phyloP scores from a whole-genome alignment of 2,329 filamentous ascomycete species.

The Pyrenochaeta sp. region DNA sequence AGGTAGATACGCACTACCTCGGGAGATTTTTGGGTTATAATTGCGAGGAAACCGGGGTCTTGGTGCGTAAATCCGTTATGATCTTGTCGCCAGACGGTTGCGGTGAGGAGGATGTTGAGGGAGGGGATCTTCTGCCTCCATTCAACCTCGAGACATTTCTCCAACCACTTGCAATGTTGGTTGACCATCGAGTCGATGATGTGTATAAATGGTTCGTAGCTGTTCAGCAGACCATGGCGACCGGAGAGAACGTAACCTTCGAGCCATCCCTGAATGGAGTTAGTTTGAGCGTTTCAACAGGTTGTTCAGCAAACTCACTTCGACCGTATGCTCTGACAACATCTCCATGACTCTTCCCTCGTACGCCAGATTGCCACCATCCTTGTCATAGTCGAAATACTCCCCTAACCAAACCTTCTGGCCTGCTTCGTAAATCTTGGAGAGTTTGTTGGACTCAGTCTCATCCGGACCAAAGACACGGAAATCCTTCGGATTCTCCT shows the following conservation, averaged over 20 bases:
- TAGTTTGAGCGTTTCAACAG: constrained; percentile 4
- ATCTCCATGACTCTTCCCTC: constrained; percentile 82
- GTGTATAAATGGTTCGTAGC: constrained; percentile 83
- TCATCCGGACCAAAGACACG: constrained; percentile 81
- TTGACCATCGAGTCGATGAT: constrained; percentile 88
- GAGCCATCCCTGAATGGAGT: constrained; percentile 62
- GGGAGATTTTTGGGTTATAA: constrained; percentile 80
- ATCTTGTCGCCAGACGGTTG: constrained; percentile 82
- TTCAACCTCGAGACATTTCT: constrained; percentile 80
- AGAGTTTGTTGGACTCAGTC: constrained; percentile 82
- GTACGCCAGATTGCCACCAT: constrained; percentile 75
- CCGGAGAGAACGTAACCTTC: constrained; percentile 80
- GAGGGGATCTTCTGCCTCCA: constrained; percentile 78
- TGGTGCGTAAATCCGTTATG: constrained; percentile 87
- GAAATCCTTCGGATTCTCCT: constrained; percentile 71
- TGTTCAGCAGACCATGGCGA: constrained; percentile 78
- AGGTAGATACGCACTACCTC: constrained; percentile 83
- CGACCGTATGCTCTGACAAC: constrained; percentile 80
- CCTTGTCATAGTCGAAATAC: constrained; percentile 76
- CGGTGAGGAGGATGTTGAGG: constrained; percentile 80
- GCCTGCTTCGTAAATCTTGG: constrained; percentile 72
- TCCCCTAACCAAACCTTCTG: constrained; percentile 85
- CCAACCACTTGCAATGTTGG: constrained; percentile 85
- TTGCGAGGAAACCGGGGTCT: constrained; percentile 80
- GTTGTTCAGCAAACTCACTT: constrained; percentile 52